Conservation (phyloP, 768 basidiomycete species). For the Leccinum rimulosum region DNA sequence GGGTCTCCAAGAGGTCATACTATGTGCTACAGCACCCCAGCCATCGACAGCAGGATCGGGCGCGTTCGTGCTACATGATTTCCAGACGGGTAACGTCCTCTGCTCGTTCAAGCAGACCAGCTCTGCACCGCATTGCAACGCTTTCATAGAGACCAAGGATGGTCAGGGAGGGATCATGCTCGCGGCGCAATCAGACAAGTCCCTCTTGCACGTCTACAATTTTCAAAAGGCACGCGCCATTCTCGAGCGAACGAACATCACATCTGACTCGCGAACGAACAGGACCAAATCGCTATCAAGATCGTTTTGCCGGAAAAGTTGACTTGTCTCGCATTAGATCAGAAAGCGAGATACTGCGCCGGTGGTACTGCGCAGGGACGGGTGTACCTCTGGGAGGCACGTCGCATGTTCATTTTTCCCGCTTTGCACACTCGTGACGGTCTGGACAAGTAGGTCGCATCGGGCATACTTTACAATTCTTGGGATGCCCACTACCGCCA, state of each 20-base stretch:
- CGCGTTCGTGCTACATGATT: constrained; percentile 73
- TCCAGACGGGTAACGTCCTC: constrained; percentile 70
- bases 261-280: constrained; percentile 5
- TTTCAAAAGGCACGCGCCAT: constrained; percentile 84
- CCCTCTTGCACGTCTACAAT: constrained; percentile 84
- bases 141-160: constrained; percentile 61
- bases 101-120: constrained; percentile 89
- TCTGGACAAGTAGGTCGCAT: constrained; percentile 59
- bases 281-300: constrained; percentile 90
- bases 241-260: neutral
- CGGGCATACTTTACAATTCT: constrained; percentile 88
- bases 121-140: constrained; percentile 61
- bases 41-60: constrained; percentile 50
- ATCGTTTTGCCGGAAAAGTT: constrained; percentile 90
- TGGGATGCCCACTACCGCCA: constrained; percentile 97
- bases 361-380: constrained; percentile 88
- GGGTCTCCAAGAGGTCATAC: constrained; percentile 65
- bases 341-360: constrained; percentile 72
- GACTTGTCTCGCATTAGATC: constrained; percentile 74
- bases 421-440: constrained; percentile 16
- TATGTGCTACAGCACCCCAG: constrained; percentile 58
- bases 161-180: constrained; percentile 83
- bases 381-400: constrained; percentile 94
- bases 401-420: constrained; percentile 28
- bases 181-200: constrained; percentile 84